Conservation (phyloP, 768 basidiomycete species). For the Cytidiella melzeri region DNA sequence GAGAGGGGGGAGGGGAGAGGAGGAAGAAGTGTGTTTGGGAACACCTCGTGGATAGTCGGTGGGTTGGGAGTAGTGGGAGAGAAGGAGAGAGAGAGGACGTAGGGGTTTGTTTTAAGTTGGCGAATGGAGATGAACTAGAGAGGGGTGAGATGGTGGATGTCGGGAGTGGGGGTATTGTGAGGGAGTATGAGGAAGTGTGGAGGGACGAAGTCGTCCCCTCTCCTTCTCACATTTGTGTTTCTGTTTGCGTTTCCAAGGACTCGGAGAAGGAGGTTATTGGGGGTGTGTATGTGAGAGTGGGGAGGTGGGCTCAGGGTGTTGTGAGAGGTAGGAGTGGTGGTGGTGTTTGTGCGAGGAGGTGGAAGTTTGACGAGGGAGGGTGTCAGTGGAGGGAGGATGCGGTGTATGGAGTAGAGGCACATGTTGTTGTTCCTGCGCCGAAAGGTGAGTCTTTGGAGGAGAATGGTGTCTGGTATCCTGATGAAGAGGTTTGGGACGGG, state of each 20-base stretch:
- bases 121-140: constrained; percentile 12
- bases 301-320: constrained; percentile 8
- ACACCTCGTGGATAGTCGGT: constrained; percentile 8
- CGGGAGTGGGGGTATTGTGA: background rate
- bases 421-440: background rate
- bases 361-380: constrained; percentile 1
- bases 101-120: constrained; percentile 1
- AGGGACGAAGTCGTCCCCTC: constrained; percentile 1
- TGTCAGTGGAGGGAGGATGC: constrained; percentile 2
- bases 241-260: no score
- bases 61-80: background rate
- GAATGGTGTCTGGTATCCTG: background rate
- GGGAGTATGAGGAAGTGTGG: constrained; percentile 11
- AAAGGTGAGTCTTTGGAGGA: no score
- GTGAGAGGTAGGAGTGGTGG: background rate
- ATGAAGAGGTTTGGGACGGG: background rate
- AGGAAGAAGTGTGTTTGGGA: background rate
- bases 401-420: background rate
- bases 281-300: constrained; percentile 8
- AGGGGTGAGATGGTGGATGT: constrained; percentile 10
- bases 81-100: background rate
- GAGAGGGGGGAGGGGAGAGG: constrained; percentile 1
- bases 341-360: constrained; percentile 4
- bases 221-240: no score
- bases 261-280: background rate